phyloP scores from a whole-genome alignment of 352 stramenopile genomes.

The Globisporangium abappressorium region DNA sequence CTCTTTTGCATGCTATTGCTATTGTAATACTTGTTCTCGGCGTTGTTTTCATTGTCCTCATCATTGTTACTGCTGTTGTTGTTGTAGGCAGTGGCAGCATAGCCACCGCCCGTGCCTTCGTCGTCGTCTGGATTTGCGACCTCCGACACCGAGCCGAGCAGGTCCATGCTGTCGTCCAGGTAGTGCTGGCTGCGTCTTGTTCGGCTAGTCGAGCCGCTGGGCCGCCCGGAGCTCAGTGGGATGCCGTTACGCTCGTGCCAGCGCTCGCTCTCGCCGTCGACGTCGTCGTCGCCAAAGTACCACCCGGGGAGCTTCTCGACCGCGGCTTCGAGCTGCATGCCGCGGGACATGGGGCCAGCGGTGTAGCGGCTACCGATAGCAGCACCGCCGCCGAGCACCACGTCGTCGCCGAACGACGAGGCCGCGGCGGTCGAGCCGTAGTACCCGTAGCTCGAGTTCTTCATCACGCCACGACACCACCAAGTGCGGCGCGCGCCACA shows the following conservation, averaged over 20 bases:
- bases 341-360: slow-evolving; percentile 35
- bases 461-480: slow-evolving; percentile 4
- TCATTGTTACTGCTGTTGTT: neutral
- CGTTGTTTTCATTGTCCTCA: slow-evolving; percentile 2
- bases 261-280: slow-evolving; percentile 18
- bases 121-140: neutral
- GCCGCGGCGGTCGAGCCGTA: slow-evolving; percentile 18
- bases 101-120: neutral
- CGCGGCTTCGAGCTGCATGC: slow-evolving; percentile 60
- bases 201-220: slow-evolving; percentile 12
- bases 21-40: slow-evolving; percentile 11
- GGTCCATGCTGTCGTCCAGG: slow-evolving; percentile 19
- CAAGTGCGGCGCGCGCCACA: neutral
- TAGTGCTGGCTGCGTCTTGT: slow-evolving; percentile 15
- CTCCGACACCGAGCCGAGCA: slow-evolving; percentile 19
- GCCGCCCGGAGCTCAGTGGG: neutral
- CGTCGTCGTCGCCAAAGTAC: slow-evolving; percentile 50
- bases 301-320: slow-evolving; percentile 64
- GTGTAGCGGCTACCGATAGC: neutral
- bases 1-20: slow-evolving; percentile 1
- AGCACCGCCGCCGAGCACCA: neutral
- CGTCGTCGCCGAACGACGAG: slow-evolving; percentile 18
- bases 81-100: neutral
- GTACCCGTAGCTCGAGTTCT: slow-evolving; percentile 20
- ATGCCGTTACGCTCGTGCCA: slow-evolving; percentile 7